Base-by-base conservation (phyloP, 495 filamentous ascomycete genomes). In the Penicillium argentinense region DNA sequence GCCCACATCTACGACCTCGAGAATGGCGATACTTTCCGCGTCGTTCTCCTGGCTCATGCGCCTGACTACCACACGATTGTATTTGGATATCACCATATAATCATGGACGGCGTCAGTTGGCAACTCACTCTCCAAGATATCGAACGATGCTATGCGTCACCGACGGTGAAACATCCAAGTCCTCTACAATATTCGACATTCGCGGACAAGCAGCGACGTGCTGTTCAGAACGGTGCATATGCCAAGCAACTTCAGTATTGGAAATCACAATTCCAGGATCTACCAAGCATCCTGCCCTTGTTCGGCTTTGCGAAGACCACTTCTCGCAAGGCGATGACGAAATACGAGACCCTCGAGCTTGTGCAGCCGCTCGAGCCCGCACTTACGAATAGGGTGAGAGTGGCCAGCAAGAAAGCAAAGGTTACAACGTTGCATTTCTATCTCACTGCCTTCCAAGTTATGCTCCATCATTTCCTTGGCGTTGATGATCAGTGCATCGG, bases 81-180 rank as follows among this genome's bases (percentile, higher is more conserved):
- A 2, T 34, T 74, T 26, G 47, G 44, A 11, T 72, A 57, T 44
- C 71, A 74, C 19, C 76, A 80, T 41, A 77, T 80, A 45, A 43
- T 53, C 27, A 71, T 78, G 55, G 76, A 80, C 43, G 73, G 70
- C 0, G 48, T 69, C n/a, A 68, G 70, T 39, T 62, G 67, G 3
- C 49, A 71, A 26, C 42, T 69, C 11, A 5, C 11, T 11, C 25
- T 26, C 11, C 25, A 26, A 26, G n/a, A n/a, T n/a, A n/a, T n/a
- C n/a, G n/a, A n/a, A n/a, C n/a, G n/a, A n/a, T n/a, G n/a, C n/a
- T n/a, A n/a, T n/a, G n/a, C n/a, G n/a, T n/a, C n/a, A n/a, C n/a
- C n/a, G n/a, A n/a, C n/a, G n/a, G n/a, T n/a, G n/a, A n/a, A n/a
- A n/a, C n/a, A n/a, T n/a, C n/a, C n/a, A n/a, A n/a, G n/a, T n/a